phyloP scores from a whole-genome alignment of 305 asterid genomes.

The Fraxinus greggii region DNA sequence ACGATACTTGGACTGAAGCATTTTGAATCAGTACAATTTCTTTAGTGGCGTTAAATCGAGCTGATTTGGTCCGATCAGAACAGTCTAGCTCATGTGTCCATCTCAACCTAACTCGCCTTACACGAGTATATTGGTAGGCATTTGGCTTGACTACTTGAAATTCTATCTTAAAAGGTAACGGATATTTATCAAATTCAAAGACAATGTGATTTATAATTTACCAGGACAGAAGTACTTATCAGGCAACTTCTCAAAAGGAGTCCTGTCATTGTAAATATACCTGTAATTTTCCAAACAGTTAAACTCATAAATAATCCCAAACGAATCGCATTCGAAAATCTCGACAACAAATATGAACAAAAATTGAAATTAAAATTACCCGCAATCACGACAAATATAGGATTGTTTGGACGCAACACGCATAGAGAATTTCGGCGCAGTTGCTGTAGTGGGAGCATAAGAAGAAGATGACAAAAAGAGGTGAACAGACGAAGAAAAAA shows the following conservation, averaged over 20 bases:
- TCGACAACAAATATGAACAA: not conserved
- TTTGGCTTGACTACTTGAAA: not conserved
- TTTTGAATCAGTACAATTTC: not conserved
- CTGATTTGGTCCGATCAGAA: not conserved
- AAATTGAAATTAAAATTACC: slow-evolving; percentile 34
- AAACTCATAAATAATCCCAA: not conserved
- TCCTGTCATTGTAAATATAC: slow-evolving; percentile 77
- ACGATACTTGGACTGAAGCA: not conserved
- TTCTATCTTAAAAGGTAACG: not conserved
- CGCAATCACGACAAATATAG: slow-evolving; percentile 94
- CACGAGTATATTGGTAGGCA: not conserved
- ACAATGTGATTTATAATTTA: not conserved
- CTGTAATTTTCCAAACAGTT: slow-evolving; percentile 45
- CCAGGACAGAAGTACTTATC: slow-evolving; percentile 29
- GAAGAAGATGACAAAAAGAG: slow-evolving; percentile 42
- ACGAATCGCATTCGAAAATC: not conserved
- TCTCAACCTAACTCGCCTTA: not conserved
- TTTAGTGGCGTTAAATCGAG: not conserved
- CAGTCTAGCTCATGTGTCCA: not conserved
- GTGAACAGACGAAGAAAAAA: slow-evolving; percentile 51
- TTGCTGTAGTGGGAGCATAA: slow-evolving; percentile 24
- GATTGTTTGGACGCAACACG: slow-evolving; percentile 79
- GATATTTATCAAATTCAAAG: not conserved
- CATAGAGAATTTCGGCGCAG: slow-evolving; percentile 70
- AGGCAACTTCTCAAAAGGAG: slow-evolving; percentile 81